phyloP scores from a whole-genome alignment of 2,329 filamentous ascomycete genomes.

The Xenosphaeropsis pyriputrescens region DNA sequence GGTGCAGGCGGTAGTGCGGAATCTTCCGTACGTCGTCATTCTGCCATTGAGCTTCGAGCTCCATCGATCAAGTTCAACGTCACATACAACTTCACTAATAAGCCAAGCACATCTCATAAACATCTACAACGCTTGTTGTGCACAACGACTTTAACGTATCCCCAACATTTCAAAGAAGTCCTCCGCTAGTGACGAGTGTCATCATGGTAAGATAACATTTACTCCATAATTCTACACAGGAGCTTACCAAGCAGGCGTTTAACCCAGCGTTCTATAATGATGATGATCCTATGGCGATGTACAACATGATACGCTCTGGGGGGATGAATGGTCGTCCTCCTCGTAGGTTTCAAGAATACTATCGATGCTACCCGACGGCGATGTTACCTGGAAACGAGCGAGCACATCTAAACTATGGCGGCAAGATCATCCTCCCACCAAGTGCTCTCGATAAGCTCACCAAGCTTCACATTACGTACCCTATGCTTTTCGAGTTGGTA shows the following conservation, averaged over 20 bases:
- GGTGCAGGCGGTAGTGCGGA: too few relatives aligned
- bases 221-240: not conserved
- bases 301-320: slow-evolving; percentile 13
- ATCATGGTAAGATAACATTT: not conserved
- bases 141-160: too few relatives aligned
- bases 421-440: slow-evolving; percentile 95
- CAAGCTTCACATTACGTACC: slow-evolving; percentile 89
- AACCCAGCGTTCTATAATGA: slow-evolving; percentile 13
- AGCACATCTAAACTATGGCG: slow-evolving; percentile 84
- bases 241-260: slow-evolving; percentile 8
- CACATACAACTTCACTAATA: too few relatives aligned
- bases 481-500: slow-evolving; percentile 89
- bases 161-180: too few relatives aligned
- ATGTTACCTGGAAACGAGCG: slow-evolving; percentile 89
- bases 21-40: not conserved
- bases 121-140: too few relatives aligned
- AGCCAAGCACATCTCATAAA: too few relatives aligned
- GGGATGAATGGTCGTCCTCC: slow-evolving; percentile 17
- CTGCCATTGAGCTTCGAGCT: not conserved
- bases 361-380: slow-evolving; percentile 86
- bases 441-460: slow-evolving; percentile 96
- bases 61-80: too few relatives aligned
- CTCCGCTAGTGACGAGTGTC: too few relatives aligned
- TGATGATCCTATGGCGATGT: slow-evolving; percentile 16
- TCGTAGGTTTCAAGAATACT: slow-evolving; percentile 96